Conservation (phyloP, 1,284 basidiomycete species). For the Pyrrhoderma lamaoense region DNA sequence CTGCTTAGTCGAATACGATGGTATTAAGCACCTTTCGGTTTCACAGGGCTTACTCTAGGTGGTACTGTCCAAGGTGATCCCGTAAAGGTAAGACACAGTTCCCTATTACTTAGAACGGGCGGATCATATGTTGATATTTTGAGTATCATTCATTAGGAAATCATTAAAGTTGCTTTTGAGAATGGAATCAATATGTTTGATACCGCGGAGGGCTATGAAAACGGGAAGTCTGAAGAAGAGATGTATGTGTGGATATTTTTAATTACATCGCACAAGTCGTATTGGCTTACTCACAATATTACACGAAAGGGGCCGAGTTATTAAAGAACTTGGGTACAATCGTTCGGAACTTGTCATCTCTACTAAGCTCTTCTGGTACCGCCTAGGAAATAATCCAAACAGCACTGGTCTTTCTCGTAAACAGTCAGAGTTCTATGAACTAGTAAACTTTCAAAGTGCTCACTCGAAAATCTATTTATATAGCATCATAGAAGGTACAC, state of each 20-base stretch:
- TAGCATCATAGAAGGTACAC: constrained; percentile 17
- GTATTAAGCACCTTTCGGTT: not conserved
- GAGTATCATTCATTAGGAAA: no score
- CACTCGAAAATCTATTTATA: no score
- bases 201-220: constrained; percentile 29
- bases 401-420: constrained; percentile 14
- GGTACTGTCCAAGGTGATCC: constrained; percentile 59
- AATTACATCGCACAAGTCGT: not conserved
- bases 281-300: not conserved
- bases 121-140: no score
- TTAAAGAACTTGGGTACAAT: constrained; percentile 66
- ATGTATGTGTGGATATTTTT: constrained; percentile 35
- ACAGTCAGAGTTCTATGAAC: constrained; percentile 1
- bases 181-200: constrained; percentile 22
- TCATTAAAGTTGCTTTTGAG: constrained; percentile 20
- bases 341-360: constrained; percentile 69
- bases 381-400: constrained; percentile 15
- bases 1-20: not conserved
- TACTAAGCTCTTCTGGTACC: constrained; percentile 56
- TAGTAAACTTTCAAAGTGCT: no score
- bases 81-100: constrained; percentile 42
- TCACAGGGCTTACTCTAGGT: constrained; percentile 18
- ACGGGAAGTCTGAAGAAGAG: constrained; percentile 62
- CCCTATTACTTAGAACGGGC: no score
- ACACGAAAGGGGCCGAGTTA: constrained; percentile 59